Conservation (phyloP, 1,284 basidiomycete species). For the Malassezia sympodialis region DNA sequence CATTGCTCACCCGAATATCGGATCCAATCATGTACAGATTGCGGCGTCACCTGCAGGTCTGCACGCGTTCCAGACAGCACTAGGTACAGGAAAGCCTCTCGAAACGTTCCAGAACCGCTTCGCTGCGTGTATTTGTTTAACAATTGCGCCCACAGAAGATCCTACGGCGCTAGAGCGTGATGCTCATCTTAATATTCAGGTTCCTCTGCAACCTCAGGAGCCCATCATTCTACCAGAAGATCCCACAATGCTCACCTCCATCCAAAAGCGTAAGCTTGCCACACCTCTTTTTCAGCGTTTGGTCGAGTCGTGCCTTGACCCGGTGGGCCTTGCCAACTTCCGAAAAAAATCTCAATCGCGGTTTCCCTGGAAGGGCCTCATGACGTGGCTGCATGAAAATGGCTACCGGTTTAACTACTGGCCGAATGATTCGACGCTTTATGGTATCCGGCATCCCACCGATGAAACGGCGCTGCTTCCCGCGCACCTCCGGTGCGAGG, state of each 20-base stretch:
- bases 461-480: conserved; percentile 15
- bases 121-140: conserved; percentile 17
- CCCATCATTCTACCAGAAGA: conserved; percentile 19
- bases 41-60: conserved; percentile 15
- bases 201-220: conserved; percentile 16
- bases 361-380: conserved; percentile 19
- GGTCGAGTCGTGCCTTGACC: conserved; percentile 17
- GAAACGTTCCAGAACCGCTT: conserved; percentile 19
- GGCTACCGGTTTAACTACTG: conserved; percentile 19
- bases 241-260: conserved; percentile 17
- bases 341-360: conserved; percentile 18
- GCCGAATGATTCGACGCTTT: conserved; percentile 18
- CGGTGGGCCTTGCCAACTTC: conserved; percentile 16
- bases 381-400: conserved; percentile 18
- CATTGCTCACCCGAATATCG: conserved; percentile 18
- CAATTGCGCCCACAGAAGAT: conserved; percentile 16
- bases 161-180: conserved; percentile 11
- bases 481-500: conserved; percentile 17
- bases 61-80: conserved; percentile 18
- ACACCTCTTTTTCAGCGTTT: conserved; percentile 18
- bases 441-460: conserved; percentile 13
- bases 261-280: conserved; percentile 18
- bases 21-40: conserved; percentile 18
- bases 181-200: conserved; percentile 14
- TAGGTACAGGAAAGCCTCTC: conserved; percentile 14